Evolutionary conservation across 2,329 filamentous ascomycete genomes (phyloP).

Genomic region (Verticillium longisporum): DNA sequence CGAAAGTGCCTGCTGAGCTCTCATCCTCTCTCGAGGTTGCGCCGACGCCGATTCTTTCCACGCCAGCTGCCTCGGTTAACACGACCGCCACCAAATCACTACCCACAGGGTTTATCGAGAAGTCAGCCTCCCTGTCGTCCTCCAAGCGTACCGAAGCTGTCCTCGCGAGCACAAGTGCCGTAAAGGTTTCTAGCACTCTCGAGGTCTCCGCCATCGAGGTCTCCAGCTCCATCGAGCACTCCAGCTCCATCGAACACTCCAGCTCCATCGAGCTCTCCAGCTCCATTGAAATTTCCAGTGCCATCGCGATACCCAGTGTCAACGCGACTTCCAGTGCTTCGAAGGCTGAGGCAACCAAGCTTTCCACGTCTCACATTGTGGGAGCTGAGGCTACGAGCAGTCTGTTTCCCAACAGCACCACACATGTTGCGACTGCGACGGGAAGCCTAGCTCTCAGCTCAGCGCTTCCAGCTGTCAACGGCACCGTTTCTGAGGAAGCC

Average conservation of each 20-base stretch:
- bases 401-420: neutral
- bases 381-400: neutral
- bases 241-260: neutral
- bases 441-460: slow-evolving; percentile 3
- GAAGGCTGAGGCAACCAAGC: neutral
- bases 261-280: neutral
- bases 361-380: neutral
- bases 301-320: neutral
- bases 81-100: neutral
- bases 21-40: neutral
- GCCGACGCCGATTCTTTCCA: neutral
- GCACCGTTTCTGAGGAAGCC: neutral
- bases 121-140: neutral
- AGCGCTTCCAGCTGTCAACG: neutral
- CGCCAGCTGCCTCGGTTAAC: neutral
- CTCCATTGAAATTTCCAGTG: neutral
- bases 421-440: neutral
- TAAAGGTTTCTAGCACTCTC: neutral
- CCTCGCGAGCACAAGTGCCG: neutral
- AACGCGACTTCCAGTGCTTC: neutral
- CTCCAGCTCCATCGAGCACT: neutral
- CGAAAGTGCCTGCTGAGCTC: neutral
- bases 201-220: too few relatives aligned
- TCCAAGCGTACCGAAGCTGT: neutral
- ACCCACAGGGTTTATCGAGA: neutral